Evolutionary conservation across 768 basidiomycete species (phyloP).

Genomic region (Phylloporus sp.): DNA sequence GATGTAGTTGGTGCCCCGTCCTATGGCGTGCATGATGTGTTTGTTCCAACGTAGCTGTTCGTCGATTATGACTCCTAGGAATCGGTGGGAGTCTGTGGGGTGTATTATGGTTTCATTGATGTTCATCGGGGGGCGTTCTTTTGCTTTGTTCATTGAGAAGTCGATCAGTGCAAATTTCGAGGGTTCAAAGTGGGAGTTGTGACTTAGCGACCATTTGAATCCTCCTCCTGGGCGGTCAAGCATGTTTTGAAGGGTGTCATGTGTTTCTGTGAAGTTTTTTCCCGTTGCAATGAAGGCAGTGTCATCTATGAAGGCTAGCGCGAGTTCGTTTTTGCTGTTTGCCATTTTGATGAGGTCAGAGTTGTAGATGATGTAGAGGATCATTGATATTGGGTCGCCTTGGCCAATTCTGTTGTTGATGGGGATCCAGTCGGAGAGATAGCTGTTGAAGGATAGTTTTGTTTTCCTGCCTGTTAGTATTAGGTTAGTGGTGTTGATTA

Average conservation of each 20-base stretch:
- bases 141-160: not conserved
- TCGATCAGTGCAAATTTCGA: constrained; percentile 19
- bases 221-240: constrained; percentile 17
- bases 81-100: not conserved
- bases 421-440: constrained; percentile 8
- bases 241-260: constrained; percentile 20
- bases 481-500: constrained; percentile 2
- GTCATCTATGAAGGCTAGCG: constrained; percentile 32
- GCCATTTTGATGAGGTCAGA: constrained; percentile 14
- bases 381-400: constrained; percentile 30
- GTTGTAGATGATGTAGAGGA: constrained; percentile 33
- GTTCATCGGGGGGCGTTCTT: not conserved
- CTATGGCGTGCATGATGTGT: not conserved
- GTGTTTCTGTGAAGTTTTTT: constrained; percentile 16
- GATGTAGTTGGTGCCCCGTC: not conserved
- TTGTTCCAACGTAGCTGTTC: not conserved
- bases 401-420: constrained; percentile 28
- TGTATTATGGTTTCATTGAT: not conserved
- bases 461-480: constrained; percentile 6
- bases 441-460: constrained; percentile 19
- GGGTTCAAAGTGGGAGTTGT: constrained; percentile 24
- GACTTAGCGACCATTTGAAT: constrained; percentile 10
- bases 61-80: not conserved
- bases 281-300: constrained; percentile 22
- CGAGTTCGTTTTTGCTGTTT: constrained; percentile 1